A percentile compares a stretch with the other conserved stretches of the same genome.
These are phyloP conservation scores for Microdochium paspali DNA, from an alignment of 2,329 filamentous ascomycete genomes.

Conservation along the genomic window DNA sequence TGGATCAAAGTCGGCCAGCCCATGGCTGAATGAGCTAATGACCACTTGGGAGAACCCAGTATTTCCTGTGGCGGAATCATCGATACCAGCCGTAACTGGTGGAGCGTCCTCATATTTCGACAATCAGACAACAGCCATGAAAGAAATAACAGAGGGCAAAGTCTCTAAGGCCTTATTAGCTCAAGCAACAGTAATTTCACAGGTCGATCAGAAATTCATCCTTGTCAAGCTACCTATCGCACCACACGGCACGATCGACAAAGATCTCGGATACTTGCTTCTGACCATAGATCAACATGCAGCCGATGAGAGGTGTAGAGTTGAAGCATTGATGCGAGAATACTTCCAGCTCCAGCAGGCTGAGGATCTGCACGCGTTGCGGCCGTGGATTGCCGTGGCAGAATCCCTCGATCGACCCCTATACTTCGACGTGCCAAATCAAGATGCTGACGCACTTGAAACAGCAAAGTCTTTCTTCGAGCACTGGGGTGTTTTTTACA, in stretches of 20 bases:
- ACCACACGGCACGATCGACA: not conserved
- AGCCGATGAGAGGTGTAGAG: conserved; percentile 76
- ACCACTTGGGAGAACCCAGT: conserved; percentile 66
- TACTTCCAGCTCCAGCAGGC: conserved; percentile 30
- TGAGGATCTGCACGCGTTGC: not conserved
- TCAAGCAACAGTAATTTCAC: conserved; percentile 59
- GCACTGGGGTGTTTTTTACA: conserved; percentile 66
- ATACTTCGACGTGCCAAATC: conserved; percentile 51
- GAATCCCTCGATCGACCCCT: conserved; percentile 42
- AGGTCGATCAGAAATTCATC: conserved; percentile 88
- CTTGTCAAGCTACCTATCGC: conserved; percentile 47
- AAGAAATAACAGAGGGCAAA: conserved; percentile 18
- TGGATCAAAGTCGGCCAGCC: conserved; percentile 8
- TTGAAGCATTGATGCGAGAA: conserved; percentile 59
- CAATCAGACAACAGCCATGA: not conserved
- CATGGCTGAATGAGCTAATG: conserved; percentile 54
- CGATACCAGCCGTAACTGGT: conserved; percentile 31
- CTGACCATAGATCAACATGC: conserved; percentile 89
- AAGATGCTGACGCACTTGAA: conserved; percentile 52
- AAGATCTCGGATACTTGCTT: conserved; percentile 23
- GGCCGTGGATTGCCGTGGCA: conserved; percentile 13
- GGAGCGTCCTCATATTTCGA: conserved; percentile 2
- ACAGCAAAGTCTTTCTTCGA: conserved; percentile 47
- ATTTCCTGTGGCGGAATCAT: conserved; percentile 43
- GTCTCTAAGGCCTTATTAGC: conserved; percentile 55